Base-by-base conservation (phyloP, 352 stramenopile species). In the Phytophthora cajani region DNA sequence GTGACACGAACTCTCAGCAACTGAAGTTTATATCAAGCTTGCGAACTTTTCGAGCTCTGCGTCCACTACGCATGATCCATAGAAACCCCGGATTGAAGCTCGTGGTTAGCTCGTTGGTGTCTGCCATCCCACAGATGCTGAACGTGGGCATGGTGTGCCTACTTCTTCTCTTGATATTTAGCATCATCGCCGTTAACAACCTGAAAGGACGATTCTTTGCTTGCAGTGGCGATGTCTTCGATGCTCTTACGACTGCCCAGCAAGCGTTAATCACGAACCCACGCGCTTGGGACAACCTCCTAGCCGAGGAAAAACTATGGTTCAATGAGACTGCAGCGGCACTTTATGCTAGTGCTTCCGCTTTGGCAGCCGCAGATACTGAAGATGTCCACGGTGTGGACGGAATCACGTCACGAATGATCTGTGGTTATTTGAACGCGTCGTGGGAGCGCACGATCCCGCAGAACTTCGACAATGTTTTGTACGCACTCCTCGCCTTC, bases 141-240 rank as follows among this genome's bases (percentile, higher is more conserved):
- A 97, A 96, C 59, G 86, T 96, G 7, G 62, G 92, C 17, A 84
- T 95, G 55, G 69, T 91, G 2, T 78, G 91, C 47, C 74, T 98
- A 11, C 90, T 96, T 42, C 67, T 93, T 25, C 66, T 98, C 12
- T 79, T 96, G 21, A 93, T 98, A 55, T 98, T 98, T 73, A 93
- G 88, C 61, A 97, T 98, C 58, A 81, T 98, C 55, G 88, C 89
- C 8, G 91, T 98, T 0, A 95, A 90, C 51, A 97, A 97, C 72
- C 82, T 98, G 69, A 98, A 98, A 71, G 94, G 92, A 61, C 79
- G 81, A 61, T 82, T 98, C 60, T 88, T 74, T 40, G 81, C 69
- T 21, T 88, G 84, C 71, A 58, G 81, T 80, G 79, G 82, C 59
- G 69, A 71, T 54, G 57, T 87, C 58, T 91, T 88, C 21, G 79